Conservation (phyloP, 805 yeast genomes). For the Naumovozyma castellii region DNA sequence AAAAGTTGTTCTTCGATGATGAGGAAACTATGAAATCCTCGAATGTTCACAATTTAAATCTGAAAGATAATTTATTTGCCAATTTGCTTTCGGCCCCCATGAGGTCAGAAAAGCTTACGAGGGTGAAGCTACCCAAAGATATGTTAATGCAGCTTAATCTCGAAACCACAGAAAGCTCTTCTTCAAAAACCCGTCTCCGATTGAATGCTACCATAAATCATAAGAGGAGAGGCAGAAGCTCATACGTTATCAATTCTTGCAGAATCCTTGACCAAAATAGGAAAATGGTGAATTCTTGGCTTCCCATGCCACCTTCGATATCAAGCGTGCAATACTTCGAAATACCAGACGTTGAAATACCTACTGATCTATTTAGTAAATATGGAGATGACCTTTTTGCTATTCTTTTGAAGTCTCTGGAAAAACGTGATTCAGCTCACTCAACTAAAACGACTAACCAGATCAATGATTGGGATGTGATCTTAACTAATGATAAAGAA, state of each 20-base stretch:
- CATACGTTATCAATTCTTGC: conserved; percentile 19
- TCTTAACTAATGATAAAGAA: neutral
- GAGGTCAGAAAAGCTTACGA: conserved; percentile 32
- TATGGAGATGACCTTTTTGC: neutral
- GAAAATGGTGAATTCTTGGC: conserved; percentile 3
- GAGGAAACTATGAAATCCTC: conserved; percentile 2
- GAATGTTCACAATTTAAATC: conserved; percentile 1
- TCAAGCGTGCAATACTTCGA: conserved; percentile 6
- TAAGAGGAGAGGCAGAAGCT: conserved; percentile 12
- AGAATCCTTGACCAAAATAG: conserved; percentile 1
- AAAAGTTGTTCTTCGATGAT: conserved; percentile 11
- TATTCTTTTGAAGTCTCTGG: no score
- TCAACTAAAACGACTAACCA: no score
- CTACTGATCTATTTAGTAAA: neutral
- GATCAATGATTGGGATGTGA: neutral
- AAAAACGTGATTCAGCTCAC: no score
- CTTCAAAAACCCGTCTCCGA: neutral
- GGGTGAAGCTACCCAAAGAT: conserved; percentile 33
- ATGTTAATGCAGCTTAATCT: conserved; percentile 30
- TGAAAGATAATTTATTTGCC: conserved; percentile 33
- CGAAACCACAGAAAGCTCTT: conserved; percentile 7
- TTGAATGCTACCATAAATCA: conserved; percentile 6
- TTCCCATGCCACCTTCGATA: conserved; percentile 10
- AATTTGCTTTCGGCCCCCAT: conserved; percentile 34
- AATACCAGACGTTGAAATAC: conserved; percentile 3